These are phyloP conservation scores for Thalassia testudinum DNA, from an alignment of 116 monocot species.

Conservation along the genomic window DNA sequence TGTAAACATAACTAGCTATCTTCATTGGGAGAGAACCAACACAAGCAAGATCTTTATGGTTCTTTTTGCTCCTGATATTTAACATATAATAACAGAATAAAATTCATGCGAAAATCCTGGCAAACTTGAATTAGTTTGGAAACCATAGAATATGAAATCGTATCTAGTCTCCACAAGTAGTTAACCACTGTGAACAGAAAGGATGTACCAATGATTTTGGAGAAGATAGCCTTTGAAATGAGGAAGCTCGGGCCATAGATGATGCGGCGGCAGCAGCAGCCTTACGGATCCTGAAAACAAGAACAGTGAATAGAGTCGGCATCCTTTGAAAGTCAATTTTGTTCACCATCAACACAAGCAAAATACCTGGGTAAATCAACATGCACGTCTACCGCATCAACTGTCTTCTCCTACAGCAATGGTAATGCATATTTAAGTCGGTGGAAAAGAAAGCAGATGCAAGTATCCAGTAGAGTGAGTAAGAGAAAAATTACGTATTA, in stretches of 20 bases:
- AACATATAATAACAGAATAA: no score
- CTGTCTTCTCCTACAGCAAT: constrained; percentile 79
- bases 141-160: no score
- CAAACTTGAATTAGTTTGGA: no score
- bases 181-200: no score
- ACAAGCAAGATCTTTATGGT: no score
- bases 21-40: no score
- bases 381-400: constrained; percentile 96
- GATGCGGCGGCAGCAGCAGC: constrained; percentile 95
- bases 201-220: no score
- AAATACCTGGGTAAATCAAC: constrained; percentile 97
- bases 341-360: background rate
- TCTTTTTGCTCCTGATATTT: no score
- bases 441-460: background rate
- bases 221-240: constrained; percentile 48
- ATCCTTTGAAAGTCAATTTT: background rate
- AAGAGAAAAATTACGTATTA: background rate
- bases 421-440: background rate
- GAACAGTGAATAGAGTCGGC: background rate
- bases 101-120: no score
- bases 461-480: background rate
- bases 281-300: constrained; percentile 74
- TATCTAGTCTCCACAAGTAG: no score
- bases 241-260: constrained; percentile 88
- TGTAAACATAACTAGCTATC: no score